These are phyloP conservation scores for Auriculariales sp. DNA, from an alignment of 768 basidiomycete species.

Conservation along the genomic window DNA sequence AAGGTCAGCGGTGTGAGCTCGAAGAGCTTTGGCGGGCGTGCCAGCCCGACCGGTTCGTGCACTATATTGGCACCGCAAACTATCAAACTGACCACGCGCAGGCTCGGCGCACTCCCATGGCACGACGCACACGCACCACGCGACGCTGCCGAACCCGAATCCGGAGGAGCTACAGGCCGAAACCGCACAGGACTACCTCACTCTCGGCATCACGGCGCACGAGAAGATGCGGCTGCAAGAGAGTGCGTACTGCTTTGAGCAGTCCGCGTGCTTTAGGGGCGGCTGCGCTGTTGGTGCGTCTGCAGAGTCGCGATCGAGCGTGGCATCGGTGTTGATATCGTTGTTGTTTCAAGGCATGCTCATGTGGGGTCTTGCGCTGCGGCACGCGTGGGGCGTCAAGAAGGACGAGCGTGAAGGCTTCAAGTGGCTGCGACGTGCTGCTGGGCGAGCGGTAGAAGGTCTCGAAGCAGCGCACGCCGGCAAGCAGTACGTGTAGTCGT, in stretches of 20 bases:
- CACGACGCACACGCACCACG: conserved; percentile 1
- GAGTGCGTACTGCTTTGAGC: conserved; percentile 62
- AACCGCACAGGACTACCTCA: conserved; percentile 46
- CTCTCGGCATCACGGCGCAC: conserved; percentile 65
- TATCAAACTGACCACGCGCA: too few relatives aligned
- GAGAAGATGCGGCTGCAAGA: conserved; percentile 56
- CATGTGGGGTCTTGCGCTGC: conserved; percentile 76
- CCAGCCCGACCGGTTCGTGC: background rate
- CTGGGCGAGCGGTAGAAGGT: conserved; percentile 65
- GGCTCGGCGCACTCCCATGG: background rate
- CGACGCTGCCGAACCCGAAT: conserved; percentile 3
- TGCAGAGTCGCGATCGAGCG: too few relatives aligned
- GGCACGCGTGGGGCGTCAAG: conserved; percentile 79
- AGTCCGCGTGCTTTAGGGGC: conserved; percentile 54
- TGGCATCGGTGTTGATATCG: too few relatives aligned
- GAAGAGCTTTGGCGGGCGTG: background rate
- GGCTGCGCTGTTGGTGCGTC: conserved; percentile 75
- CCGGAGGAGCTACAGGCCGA: conserved; percentile 16
- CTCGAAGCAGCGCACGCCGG: conserved; percentile 45
- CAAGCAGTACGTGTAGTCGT: conserved; percentile 5
- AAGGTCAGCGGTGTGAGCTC: background rate
- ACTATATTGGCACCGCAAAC: too few relatives aligned
- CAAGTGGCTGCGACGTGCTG: conserved; percentile 70
- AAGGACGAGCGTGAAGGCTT: conserved; percentile 72
- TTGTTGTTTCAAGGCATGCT: too few relatives aligned